Conservation (phyloP, 495 filamentous ascomycete species). For the Clavariopsis aquatica region DNA sequence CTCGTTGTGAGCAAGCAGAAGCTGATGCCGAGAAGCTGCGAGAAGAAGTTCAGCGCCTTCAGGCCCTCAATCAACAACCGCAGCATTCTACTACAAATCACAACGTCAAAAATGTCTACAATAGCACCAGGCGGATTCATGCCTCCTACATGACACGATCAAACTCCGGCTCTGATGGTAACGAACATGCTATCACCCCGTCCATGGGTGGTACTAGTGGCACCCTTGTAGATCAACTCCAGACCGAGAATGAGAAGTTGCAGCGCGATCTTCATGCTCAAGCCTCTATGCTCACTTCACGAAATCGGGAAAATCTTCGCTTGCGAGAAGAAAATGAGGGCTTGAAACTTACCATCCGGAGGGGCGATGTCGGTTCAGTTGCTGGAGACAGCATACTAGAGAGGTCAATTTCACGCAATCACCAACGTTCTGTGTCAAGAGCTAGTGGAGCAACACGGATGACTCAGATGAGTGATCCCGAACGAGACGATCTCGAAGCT, state of each 20-base stretch:
- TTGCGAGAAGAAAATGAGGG: slow-evolving; percentile 97
- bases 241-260: slow-evolving; percentile 90
- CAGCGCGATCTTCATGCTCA: slow-evolving; percentile 91
- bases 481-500: slow-evolving; percentile 83
- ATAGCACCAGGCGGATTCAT: slow-evolving; percentile 61
- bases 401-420: slow-evolving; percentile 82
- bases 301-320: slow-evolving; percentile 91
- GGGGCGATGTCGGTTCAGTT: slow-evolving; percentile 63
- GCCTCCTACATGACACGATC: slow-evolving; percentile 61
- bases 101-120: slow-evolving; percentile 59
- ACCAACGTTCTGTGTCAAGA: slow-evolving; percentile 70
- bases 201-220: slow-evolving; percentile 58
- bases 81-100: slow-evolving; percentile 48
- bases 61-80: slow-evolving; percentile 55
- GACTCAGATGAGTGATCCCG: slow-evolving; percentile 73
- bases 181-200: slow-evolving; percentile 52
- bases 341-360: slow-evolving; percentile 80
- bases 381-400: slow-evolving; percentile 91
- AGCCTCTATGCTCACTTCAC: slow-evolving; percentile 94
- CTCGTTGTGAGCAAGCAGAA: slow-evolving; percentile 85
- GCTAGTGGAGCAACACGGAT: slow-evolving; percentile 68
- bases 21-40: slow-evolving; percentile 82
- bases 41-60: slow-evolving; percentile 78
- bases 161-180: slow-evolving; percentile 57
- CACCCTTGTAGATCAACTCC: slow-evolving; percentile 78